Evolutionary conservation across 202 grass and related monocot genomes (phyloP), one percentile per base, ranked within the genome.

Genomic region (Carex sylvatica): DNA sequence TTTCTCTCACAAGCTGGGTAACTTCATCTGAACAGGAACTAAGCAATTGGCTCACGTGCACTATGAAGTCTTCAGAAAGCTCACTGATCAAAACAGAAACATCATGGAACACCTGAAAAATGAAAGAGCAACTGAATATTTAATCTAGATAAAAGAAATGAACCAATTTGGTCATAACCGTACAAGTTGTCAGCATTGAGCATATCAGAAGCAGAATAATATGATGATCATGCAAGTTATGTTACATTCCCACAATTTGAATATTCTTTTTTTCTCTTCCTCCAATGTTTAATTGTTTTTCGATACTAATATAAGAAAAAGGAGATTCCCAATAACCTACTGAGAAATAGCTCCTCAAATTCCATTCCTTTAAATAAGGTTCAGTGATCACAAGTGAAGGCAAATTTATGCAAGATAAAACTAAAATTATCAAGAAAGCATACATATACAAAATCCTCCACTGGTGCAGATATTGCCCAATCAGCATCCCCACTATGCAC

Each of bases 381-480:
- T 71, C 40, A 72, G 69, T 7, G 13, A 72, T 51, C 69, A 51
- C 51, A 51, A 72, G 0, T 46, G 4, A 51, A 58, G 23, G 7
- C 4, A 81, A 30, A 22, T 66, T n/a, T 55, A 11, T 67, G 49
- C 6, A 52, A 82, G 35, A 68, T 52, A 82, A 28, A 28, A 65
- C 33, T 82, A 23, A 66, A 52, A 31, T 80, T 26, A 64, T 80
- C 38, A 70, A 74, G 11, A 31, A 18, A 90, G 9, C 94, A 64
- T 95, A 98, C 96, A 89, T 86, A 98, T 74, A 95, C 79, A 72
- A 98, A 98, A 89, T 95, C 91, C 72, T 98, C 96, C 18, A 92
- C 69, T 49, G 88, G 91, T 62, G 87, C 83, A 88, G 90, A 91
- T 63, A 92, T 56, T 70, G 96, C 86, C 96, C 96, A 98, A 74